A percentile compares a stretch with the other conserved stretches of the same genome.
phyloP scores from a whole-genome alignment of 352 stramenopile species.

The Globisporangium canariense region DNA sequence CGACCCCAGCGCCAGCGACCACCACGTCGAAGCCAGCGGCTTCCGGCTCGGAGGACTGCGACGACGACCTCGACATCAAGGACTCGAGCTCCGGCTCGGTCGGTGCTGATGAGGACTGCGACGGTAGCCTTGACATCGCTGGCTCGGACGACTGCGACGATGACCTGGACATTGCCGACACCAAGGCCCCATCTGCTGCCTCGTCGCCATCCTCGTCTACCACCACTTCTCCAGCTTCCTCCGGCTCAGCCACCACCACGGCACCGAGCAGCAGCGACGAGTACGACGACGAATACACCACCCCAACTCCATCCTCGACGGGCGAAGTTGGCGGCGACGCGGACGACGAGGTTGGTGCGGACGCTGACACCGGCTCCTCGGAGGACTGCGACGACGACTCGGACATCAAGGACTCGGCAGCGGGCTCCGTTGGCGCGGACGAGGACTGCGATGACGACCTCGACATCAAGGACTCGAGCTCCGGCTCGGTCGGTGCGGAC shows the following conservation, averaged over 20 bases:
- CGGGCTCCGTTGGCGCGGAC: constrained; percentile 16
- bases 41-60: neutral
- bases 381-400: constrained; percentile 7
- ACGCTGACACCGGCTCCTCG: constrained; percentile 13
- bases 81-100: constrained; percentile 8
- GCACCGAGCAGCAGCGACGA: constrained; percentile 8
- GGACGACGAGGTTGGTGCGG: constrained; percentile 10
- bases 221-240: constrained; percentile 92
- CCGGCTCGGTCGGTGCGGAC: constrained; percentile 3
- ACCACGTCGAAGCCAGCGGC: constrained; percentile 1
- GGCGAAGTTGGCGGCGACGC: constrained; percentile 6
- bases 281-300: constrained; percentile 12
- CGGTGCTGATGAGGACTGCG: constrained; percentile 23
- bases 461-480: constrained; percentile 4
- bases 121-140: constrained; percentile 14
- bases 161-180: constrained; percentile 22
- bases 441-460: constrained; percentile 18
- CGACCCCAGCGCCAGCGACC: neutral
- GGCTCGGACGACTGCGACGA: constrained; percentile 18
- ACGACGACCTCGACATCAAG: constrained; percentile 5
- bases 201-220: constrained; percentile 11
- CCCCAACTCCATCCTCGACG: constrained; percentile 10
- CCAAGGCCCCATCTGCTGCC: neutral
- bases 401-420: neutral
- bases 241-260: constrained; percentile 4